These are phyloP conservation scores for Scutellaria baicalensis DNA, from an alignment of 257 asterid species.

Conservation along the genomic window DNA sequence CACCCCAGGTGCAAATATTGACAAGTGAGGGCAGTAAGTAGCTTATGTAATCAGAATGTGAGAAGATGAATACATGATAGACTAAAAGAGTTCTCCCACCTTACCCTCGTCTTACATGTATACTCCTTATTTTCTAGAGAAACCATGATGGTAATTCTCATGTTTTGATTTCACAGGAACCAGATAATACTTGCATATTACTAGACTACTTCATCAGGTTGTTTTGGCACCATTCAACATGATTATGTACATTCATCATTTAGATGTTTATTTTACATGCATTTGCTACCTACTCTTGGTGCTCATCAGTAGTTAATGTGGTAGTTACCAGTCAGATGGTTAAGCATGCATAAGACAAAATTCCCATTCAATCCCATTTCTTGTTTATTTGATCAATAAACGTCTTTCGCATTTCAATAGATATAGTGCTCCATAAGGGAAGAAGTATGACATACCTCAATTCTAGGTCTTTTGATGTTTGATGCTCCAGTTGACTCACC, in stretches of 20 bases:
- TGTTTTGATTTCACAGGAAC: neutral
- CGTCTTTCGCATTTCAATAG: neutral
- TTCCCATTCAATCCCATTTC: neutral
- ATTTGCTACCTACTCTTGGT: neutral
- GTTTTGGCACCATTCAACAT: neutral
- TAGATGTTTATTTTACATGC: neutral
- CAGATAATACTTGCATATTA: neutral
- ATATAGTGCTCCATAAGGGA: slow-evolving; percentile 8
- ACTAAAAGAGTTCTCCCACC: neutral
- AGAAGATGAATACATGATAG: neutral
- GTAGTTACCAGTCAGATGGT: neutral
- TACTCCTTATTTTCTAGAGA: neutral
- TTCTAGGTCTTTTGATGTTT: slow-evolving; percentile 44
- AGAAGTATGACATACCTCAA: slow-evolving; percentile 44
- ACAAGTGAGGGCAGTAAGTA: neutral
- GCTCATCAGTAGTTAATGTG: neutral
- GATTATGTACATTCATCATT: neutral
- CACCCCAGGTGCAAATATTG: neutral
- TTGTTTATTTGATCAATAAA: neutral
- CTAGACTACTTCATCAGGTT: neutral
- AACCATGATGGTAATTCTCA: neutral
- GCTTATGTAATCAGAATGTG: neutral
- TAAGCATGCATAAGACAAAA: neutral
- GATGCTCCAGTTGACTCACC: slow-evolving; percentile 92
- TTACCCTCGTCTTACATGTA: neutral